Conservation (phyloP, 139 green algal species). For the Picochlorum sp. region DNA sequence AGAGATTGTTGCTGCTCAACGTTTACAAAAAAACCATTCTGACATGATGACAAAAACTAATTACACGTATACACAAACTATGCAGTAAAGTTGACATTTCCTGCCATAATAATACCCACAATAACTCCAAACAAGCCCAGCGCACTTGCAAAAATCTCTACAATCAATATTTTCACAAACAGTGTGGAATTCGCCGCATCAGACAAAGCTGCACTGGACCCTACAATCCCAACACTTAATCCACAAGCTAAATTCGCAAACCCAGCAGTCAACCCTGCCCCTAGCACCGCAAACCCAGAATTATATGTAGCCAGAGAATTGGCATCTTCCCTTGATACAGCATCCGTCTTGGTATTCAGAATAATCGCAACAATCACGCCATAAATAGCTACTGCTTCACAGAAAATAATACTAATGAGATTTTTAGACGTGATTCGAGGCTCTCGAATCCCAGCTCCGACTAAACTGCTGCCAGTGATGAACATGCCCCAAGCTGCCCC, state of each 20-base stretch:
- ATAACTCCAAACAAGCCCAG: constrained; percentile 93
- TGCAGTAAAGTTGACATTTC: constrained; percentile 22
- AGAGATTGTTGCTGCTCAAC: too few species aligned
- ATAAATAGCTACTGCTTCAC: constrained; percentile 98
- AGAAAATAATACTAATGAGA: constrained; percentile 99
- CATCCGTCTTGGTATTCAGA: constrained; percentile 91
- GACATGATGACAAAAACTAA: constrained; percentile 1
- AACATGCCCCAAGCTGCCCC: constrained; percentile 98
- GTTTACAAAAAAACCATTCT: too few species aligned
- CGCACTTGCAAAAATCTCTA: constrained; percentile 98
- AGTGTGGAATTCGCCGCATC: constrained; percentile 95
- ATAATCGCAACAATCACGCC: constrained; percentile 99
- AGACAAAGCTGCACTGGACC: constrained; percentile 87
- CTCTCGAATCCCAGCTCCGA: constrained; percentile 87
- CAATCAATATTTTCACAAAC: constrained; percentile 99
- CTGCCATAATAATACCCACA: constrained; percentile 48
- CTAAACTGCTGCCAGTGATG: constrained; percentile 90
- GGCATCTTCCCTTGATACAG: constrained; percentile 29
- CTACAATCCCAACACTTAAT: constrained; percentile 97
- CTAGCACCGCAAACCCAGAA: constrained; percentile 92
- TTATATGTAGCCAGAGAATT: constrained; percentile 29
- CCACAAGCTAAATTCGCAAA: constrained; percentile 96
- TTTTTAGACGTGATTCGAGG: constrained; percentile 98
- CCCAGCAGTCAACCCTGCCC: constrained; percentile 82
- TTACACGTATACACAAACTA: not conserved